phyloP scores from a whole-genome alignment of 768 basidiomycete genomes.

The Tephrocybe rancida region DNA sequence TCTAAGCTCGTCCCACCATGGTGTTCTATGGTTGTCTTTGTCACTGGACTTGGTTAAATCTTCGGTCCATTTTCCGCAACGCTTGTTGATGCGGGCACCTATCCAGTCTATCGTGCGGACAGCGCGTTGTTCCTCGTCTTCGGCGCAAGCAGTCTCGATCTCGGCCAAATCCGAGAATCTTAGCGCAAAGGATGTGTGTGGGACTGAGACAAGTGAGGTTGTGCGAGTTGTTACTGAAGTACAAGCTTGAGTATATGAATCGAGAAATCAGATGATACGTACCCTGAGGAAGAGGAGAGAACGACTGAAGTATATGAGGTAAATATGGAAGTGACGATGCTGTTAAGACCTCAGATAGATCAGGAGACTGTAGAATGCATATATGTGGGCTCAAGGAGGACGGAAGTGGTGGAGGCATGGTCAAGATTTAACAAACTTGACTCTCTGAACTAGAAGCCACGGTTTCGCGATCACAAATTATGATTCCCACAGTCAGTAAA shows the following conservation, averaged over 20 bases:
- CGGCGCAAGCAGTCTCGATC: conserved; percentile 72
- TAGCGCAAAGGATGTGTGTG: conserved; percentile 72
- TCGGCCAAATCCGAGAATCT: conserved; percentile 78
- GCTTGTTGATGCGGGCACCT: conserved; percentile 64
- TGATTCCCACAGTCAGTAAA: conserved; percentile 12
- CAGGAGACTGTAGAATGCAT: conserved; percentile 70
- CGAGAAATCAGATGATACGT: conserved; percentile 20
- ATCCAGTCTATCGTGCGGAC: conserved; percentile 88
- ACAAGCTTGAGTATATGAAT: conserved; percentile 5
- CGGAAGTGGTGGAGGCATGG: conserved; percentile 59
- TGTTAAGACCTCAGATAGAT: conserved; percentile 63
- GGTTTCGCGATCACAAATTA: neutral
- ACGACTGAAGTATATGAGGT: conserved; percentile 78
- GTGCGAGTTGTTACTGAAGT: conserved; percentile 76
- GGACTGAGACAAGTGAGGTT: conserved; percentile 66
- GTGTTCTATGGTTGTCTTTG: conserved; percentile 49
- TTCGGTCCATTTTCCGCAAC: conserved; percentile 72
- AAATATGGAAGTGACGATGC: conserved; percentile 66
- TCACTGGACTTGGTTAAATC: conserved; percentile 54
- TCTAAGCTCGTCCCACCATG: conserved; percentile 89
- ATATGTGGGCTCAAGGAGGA: conserved; percentile 82
- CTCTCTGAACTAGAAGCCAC: no score
- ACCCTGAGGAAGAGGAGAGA: conserved; percentile 85
- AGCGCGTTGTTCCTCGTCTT: conserved; percentile 80
- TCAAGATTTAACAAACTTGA: no score